Base-by-base conservation (phyloP, 257 asterid genomes). In the Nicotiana paniculata region DNA sequence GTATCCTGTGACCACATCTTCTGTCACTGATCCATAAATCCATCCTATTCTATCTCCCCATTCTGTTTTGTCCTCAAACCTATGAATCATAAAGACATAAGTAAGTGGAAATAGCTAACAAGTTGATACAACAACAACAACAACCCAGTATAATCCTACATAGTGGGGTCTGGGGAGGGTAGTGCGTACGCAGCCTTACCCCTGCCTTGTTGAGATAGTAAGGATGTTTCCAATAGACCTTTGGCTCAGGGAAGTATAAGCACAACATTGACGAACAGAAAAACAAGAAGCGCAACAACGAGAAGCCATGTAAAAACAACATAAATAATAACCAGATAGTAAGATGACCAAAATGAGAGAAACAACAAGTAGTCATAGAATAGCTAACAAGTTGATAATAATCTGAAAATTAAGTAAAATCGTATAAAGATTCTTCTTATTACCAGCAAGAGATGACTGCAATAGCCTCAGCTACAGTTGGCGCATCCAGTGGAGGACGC, bases 11-110 rank as follows among this genome's bases (percentile, higher is more conserved):
- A 96, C 99, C 83, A 96, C 99, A 30, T 96, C 98, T 77, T 96
- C 99, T 5, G 98, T 96, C 32, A 96, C 98, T 1, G 99, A 96
- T 66, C 99, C 99, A 30, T 96, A 96, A 62, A 96, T 96, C 99
- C 99, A 96, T 0, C 99, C 99, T 21, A 94, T 70, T 83, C 99
- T 87, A 32, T 96, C 99, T 82, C 99, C 99, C 99, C 99, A 96
- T 77, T 96, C 99, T 2, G 99, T 91, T 21, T 96, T 94, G 86
- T 96, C 99, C 81, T 96, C 99, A 18, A 88, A 95, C 98, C 98
- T 94, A 51, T 58, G 35, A 53, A 28, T 66, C 65, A 80, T 28
- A n/a, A 15, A 21, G 48, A 43, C 72, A 33, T 24, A 43, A 28
- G n/a, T 16, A 17, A 28, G 46, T 57, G 28, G 46, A 80, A 43